Conservation (phyloP, 495 filamentous ascomycete species). For the Cladorrhinum samala region DNA sequence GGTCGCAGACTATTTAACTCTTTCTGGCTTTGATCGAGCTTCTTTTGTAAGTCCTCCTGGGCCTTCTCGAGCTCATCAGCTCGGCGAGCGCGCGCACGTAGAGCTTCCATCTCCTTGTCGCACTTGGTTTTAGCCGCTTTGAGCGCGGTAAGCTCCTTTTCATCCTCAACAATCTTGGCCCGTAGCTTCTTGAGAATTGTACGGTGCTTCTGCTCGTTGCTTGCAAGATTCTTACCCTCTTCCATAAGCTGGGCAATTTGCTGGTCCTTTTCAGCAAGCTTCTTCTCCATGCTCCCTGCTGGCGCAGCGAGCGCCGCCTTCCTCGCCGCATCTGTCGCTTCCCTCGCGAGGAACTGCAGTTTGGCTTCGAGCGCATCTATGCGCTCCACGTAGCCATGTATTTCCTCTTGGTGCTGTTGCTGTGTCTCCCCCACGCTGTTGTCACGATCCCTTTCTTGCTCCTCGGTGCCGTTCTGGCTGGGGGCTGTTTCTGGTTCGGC, state of each 20-base stretch:
- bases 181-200: constrained; percentile 80
- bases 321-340: constrained; percentile 66
- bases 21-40: constrained; percentile 56
- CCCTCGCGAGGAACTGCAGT: constrained; percentile 75
- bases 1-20: constrained; percentile 61
- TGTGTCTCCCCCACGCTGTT: constrained; percentile 56
- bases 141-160: constrained; percentile 56
- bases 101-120: constrained; percentile 53
- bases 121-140: constrained; percentile 62
- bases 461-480: constrained; percentile 2
- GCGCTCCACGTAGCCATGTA: constrained; percentile 74
- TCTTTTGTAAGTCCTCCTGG: constrained; percentile 56
- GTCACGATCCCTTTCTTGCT: constrained; percentile 32
- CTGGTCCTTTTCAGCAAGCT: constrained; percentile 81
- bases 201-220: constrained; percentile 75
- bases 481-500: not conserved
- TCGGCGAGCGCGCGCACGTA: constrained; percentile 55
- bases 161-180: constrained; percentile 50
- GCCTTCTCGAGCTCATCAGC: constrained; percentile 62
- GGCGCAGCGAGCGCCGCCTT: constrained; percentile 54
- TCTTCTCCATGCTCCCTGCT: constrained; percentile 62
- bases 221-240: constrained; percentile 85
- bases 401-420: constrained; percentile 67
- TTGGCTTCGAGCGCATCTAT: constrained; percentile 92
- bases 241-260: constrained; percentile 83